phyloP scores from a whole-genome alignment of 2,329 filamentous ascomycete species.

The Penicillium glabrum region DNA sequence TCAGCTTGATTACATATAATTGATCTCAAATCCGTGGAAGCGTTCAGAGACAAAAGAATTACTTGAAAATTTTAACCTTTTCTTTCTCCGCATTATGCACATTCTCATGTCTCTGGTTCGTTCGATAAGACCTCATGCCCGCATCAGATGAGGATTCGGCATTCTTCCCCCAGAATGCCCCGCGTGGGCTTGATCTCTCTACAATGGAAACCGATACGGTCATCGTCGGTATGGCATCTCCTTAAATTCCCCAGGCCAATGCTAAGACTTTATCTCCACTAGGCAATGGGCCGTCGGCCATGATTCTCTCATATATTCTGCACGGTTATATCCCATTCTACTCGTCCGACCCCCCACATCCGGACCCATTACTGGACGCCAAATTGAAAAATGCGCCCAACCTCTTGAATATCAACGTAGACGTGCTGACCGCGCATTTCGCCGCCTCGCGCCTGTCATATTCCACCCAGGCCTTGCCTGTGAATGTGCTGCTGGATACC shows the following conservation, averaged over 20 bases:
- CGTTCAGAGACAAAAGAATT: background rate
- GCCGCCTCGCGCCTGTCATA: slow-evolving; percentile 58
- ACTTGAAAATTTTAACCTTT: background rate
- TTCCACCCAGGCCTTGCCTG: slow-evolving; percentile 60
- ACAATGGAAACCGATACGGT: slow-evolving; percentile 43
- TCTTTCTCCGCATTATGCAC: slow-evolving; percentile 4
- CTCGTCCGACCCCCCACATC: slow-evolving; percentile 50
- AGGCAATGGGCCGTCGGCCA: slow-evolving; percentile 63
- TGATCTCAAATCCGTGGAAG: background rate
- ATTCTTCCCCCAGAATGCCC: slow-evolving; percentile 29
- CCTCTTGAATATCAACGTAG: slow-evolving; percentile 50
- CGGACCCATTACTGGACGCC: slow-evolving; percentile 56
- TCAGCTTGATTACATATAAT: slow-evolving; percentile 30
- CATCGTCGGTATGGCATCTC: slow-evolving; percentile 41
- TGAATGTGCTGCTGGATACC: slow-evolving; percentile 62
- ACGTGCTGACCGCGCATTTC: slow-evolving; percentile 58
- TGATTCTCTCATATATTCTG: slow-evolving; percentile 63
- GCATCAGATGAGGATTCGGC: slow-evolving; percentile 4
- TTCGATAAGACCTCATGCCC: background rate
- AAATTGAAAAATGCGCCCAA: slow-evolving; percentile 52
- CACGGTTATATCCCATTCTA: slow-evolving; percentile 63
- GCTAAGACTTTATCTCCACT: background rate
- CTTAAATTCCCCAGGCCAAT: background rate
- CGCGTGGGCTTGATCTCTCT: slow-evolving; percentile 23
- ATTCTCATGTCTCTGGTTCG: slow-evolving; percentile 14